Evolutionary conservation across 805 yeast species (phyloP).

Genomic region (Yamadazyma kitorensis): DNA sequence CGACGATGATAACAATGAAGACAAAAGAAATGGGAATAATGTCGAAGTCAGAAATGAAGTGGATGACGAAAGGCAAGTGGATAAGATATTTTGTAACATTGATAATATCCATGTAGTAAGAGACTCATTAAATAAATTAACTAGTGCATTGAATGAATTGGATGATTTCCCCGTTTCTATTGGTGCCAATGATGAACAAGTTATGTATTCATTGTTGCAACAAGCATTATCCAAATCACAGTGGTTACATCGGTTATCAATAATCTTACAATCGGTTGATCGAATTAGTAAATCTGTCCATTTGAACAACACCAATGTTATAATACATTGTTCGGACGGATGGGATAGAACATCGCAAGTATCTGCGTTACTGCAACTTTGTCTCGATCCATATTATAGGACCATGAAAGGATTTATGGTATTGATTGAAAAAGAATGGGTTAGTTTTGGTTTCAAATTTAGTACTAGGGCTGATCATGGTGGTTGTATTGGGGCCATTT

Average conservation of each 20-base stretch:
- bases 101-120: slow-evolving; percentile 96
- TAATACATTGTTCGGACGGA: slow-evolving; percentile 96
- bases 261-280: slow-evolving; percentile 72
- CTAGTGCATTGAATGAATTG: slow-evolving; percentile 61
- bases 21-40: slow-evolving; percentile 1
- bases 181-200: slow-evolving; percentile 12
- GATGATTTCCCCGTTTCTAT: slow-evolving; percentile 50
- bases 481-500: slow-evolving; percentile 42
- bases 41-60: not conserved
- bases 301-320: slow-evolving; percentile 74
- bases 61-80: slow-evolving; percentile 27
- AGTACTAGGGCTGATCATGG: slow-evolving; percentile 80
- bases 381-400: slow-evolving; percentile 87
- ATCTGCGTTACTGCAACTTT: slow-evolving; percentile 76
- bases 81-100: slow-evolving; percentile 80
- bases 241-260: slow-evolving; percentile 74
- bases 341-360: slow-evolving; percentile 98
- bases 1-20: not conserved
- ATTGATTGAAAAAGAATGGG: slow-evolving; percentile 91
- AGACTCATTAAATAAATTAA: slow-evolving; percentile 67
- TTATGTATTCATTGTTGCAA: slow-evolving; percentile 31
- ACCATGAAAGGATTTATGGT: slow-evolving; percentile 85
- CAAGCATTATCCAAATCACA: slow-evolving; percentile 60
- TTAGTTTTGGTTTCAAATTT: slow-evolving; percentile 90
- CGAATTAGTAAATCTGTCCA: slow-evolving; percentile 79